These are phyloP conservation scores for Coemansia sp. DNA, from an alignment of 192 early-diverging fungal genomes.

Conservation along the genomic window DNA sequence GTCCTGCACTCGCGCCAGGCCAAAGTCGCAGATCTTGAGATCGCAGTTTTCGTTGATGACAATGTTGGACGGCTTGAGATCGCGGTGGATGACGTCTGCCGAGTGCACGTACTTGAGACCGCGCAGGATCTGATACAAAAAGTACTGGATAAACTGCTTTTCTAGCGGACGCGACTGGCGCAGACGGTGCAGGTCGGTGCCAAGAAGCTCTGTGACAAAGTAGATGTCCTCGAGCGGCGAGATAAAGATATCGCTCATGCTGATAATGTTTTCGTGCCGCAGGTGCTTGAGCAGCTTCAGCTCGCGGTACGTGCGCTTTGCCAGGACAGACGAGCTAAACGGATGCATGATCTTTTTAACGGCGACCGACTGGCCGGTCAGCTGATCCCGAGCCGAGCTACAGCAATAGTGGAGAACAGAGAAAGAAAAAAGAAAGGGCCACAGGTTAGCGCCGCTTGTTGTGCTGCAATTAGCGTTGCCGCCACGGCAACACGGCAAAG, in stretches of 20 bases:
- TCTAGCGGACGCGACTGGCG: constrained; percentile 86
- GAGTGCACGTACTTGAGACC: constrained; percentile 93
- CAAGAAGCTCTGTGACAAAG: constrained; percentile 95
- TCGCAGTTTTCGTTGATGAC: constrained; percentile 98
- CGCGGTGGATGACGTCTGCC: constrained; percentile 93
- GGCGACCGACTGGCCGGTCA: constrained; percentile 80
- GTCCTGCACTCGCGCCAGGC: constrained; percentile 90
- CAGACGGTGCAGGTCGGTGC: constrained; percentile 93
- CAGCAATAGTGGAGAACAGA: not conserved
- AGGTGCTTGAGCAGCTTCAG: constrained; percentile 91
- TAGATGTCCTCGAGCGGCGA: constrained; percentile 94
- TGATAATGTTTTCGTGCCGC: constrained; percentile 95
- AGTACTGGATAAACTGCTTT: constrained; percentile 96
- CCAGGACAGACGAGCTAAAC: constrained; percentile 86
- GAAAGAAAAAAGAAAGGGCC: not conserved
- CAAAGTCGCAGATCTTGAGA: constrained; percentile 98
- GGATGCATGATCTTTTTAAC: constrained; percentile 98
- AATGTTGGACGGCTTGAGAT: constrained; percentile 96
- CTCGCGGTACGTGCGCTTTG: constrained; percentile 95
- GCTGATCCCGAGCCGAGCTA: constrained; percentile 88
- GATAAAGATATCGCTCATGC: constrained; percentile 91
- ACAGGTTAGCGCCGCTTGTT: not conserved
- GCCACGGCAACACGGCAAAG: too few species aligned
- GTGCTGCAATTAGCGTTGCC: not conserved
- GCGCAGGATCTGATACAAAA: constrained; percentile 94